Conservation (phyloP, 805 yeast species). For the Ogataea pilisensis region DNA sequence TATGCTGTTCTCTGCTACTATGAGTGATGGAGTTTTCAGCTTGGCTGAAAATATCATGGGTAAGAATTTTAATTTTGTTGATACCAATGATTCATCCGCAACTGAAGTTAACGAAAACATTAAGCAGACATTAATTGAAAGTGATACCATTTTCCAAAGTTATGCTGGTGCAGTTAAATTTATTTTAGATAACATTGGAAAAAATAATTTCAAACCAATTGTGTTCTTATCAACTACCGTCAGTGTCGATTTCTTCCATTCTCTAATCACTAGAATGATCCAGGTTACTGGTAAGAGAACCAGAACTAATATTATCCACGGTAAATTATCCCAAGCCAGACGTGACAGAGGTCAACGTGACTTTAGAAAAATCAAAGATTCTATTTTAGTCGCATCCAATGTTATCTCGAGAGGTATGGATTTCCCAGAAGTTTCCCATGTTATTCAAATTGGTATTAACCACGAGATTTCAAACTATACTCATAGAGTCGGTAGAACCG, state of each 20-base stretch:
- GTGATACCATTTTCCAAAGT: conserved; percentile 53
- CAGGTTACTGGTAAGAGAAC: conserved; percentile 15
- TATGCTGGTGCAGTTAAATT: conserved; percentile 54
- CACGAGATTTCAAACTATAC: conserved; percentile 72
- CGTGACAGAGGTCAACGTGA: conserved; percentile 39
- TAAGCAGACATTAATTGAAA: conserved; percentile 57
- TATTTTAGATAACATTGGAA: conserved; percentile 34
- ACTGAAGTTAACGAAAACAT: conserved; percentile 67
- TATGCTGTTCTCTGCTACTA: conserved; percentile 83
- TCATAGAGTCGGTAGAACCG: conserved; percentile 95
- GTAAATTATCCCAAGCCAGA: conserved; percentile 64
- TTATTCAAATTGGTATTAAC: conserved; percentile 79
- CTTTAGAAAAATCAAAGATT: conserved; percentile 36
- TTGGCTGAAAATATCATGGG: conserved; percentile 63
- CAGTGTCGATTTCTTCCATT: conserved; percentile 55
- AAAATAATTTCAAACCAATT: conserved; percentile 64
- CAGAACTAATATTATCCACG: conserved; percentile 47
- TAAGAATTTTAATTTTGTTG: conserved; percentile 51
- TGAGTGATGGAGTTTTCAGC: conserved; percentile 59
- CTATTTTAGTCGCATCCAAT: conserved; percentile 78
- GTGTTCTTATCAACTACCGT: conserved; percentile 78
- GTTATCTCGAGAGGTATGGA: conserved; percentile 98
- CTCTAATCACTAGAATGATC: conserved; percentile 31
- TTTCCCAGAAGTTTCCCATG: conserved; percentile 83
- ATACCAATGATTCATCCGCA: conserved; percentile 71